phyloP scores from a whole-genome alignment of 306 rosid genomes.

The Oemleria cerasiformis region DNA sequence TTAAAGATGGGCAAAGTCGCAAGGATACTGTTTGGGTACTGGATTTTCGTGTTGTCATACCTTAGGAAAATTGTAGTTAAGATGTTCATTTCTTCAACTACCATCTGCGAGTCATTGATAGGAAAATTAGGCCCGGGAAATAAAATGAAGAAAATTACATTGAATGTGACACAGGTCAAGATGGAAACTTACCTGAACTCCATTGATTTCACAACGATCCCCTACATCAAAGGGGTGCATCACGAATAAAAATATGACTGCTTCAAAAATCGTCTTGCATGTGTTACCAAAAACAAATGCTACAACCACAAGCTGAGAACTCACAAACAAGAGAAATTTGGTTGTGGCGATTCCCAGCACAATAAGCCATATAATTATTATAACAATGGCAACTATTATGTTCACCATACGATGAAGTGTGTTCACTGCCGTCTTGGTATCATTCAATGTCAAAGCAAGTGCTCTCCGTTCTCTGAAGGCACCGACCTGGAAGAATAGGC shows the following conservation, averaged over 20 bases:
- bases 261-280: conserved; percentile 85
- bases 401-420: conserved; percentile 76
- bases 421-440: conserved; percentile 94
- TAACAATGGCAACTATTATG: conserved; percentile 48
- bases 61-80: conserved; percentile 83
- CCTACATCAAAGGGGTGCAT: conserved; percentile 97
- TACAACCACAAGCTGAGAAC: conserved; percentile 82
- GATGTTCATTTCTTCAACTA: conserved; percentile 98
- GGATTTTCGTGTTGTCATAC: conserved; percentile 58
- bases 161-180: background rate
- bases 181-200: conserved; percentile 54
- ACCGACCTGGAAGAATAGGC: conserved; percentile 51
- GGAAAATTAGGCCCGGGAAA: conserved; percentile 22
- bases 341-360: conserved; percentile 69
- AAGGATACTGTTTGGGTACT: conserved; percentile 69
- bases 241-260: conserved; percentile 75
- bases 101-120: conserved; percentile 56
- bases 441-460: conserved; percentile 85
- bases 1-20: conserved; percentile 65
- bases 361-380: conserved; percentile 64
- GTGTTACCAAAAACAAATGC: conserved; percentile 93
- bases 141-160: background rate
- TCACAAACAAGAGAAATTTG: conserved; percentile 60
- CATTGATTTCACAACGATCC: conserved; percentile 89
- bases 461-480: conserved; percentile 95